Base-by-base conservation (phyloP, 805 yeast genomes). In the Pichia manshurica region DNA sequence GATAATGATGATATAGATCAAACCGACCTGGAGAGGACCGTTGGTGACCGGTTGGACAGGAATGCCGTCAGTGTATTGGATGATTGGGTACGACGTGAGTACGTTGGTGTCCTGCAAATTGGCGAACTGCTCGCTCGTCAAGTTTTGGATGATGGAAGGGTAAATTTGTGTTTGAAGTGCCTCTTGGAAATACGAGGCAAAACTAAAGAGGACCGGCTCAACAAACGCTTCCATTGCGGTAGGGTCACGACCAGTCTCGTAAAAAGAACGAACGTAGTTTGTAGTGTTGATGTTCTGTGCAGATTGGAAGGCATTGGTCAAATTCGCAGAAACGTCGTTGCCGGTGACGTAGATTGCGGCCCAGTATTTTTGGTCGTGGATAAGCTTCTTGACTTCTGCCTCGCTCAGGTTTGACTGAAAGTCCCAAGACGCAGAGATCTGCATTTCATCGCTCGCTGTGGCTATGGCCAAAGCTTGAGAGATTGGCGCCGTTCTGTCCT, bases 1-100 rank as follows among this genome's bases (percentile, higher is more conserved):
- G 48, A 84, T 62, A 60, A 86, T 79, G 56, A 86, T 74, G 60
- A 84, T 69, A 60, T 79, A 85, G 61, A 86, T 82, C 53, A 84
- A 71, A 44, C 93, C 93, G 50, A 85, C 82, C 61, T 84, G 91
- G 4, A 79, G 63, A 5, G 90, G 88, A 0, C 89, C 89, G 55
- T 78, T 67, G 1, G 63, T 62, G 45, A 67, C 69, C 2, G 86
- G 85, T n/a, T 70, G 67, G 25, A 47, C 42, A 12, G 54, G 49
- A 10, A 35, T 49, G 15, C 45, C 50, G 42, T 53, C 45, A 3
- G 48, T 51, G 21, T 47, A 48, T 6, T 36, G 17, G 17, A 60
- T 52, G 1, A 25, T 21, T 12, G 68, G 69, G 13, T 49, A 34
- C 5, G 44, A 22, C 1, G 63, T 53, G 17, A 63, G 45, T 8